Base-by-base conservation (phyloP, 805 yeast genomes). In the Lipomyces japonicus region DNA sequence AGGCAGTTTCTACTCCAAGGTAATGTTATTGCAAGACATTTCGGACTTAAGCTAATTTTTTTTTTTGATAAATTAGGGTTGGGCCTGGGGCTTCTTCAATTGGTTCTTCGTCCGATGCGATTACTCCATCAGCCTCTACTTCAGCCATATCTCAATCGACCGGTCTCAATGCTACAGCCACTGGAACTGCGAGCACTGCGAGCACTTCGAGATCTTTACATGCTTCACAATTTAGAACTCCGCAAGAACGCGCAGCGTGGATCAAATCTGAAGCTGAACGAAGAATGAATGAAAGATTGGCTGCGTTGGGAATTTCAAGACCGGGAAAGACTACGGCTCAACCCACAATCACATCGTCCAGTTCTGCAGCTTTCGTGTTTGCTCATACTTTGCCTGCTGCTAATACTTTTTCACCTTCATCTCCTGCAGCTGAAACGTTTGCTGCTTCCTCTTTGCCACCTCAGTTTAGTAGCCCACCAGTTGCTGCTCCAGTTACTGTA, bases 241-340 rank as follows among this genome's bases (percentile, higher is more conserved):
- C 85, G 1, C 84, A 79, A 51, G 90, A 85, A 40, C 74, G 95
- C 53, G 78, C 93, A 3, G 84, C 86, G n/a, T 77, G 79, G 61
- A 80, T 87, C 46, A 88, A 86, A 65, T 91, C 88, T 16, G 91
- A 86, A 62, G 87, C 87, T 2, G 78, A 78, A 60, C 81, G 82
- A 61, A 78, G 86, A 67, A 88, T 89, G 96, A 82, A 81, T 53
- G 95, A 86, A 61, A 75, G 88, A 61, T 73, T 88, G 61, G 95
- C 95, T 2, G 84, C 82, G 55, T 74, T 88, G 50, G 95, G 95
- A 2, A 77, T 87, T 23, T 48, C 57, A 28, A 41, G 25, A 24
- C 50, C 57, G 21, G 45, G 53, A 16, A 52, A 42, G n/a, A 49
- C 40, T 30, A 42, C 53, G 23, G 23, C 26, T 26, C 41, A 48